Conservation (phyloP, 768 basidiomycete species). For the Cyclocybe aegerita region DNA sequence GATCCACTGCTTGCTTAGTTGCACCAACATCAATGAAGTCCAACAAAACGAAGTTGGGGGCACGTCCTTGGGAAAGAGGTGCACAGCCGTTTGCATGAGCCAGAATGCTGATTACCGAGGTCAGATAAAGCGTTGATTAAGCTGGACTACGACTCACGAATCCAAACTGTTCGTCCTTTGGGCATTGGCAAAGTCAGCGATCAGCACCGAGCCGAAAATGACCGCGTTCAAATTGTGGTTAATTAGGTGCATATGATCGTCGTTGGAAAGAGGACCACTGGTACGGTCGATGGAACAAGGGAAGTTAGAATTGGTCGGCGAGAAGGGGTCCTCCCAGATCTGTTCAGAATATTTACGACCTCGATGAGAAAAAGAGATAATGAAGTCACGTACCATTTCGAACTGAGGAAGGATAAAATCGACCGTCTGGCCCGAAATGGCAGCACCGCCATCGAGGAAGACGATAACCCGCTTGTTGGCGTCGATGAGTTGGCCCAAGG, state of each 20-base stretch:
- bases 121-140: not conserved
- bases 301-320: slow-evolving; percentile 46
- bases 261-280: slow-evolving; percentile 43
- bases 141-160: slow-evolving; percentile 28
- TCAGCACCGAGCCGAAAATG: slow-evolving; percentile 33
- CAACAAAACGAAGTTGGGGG: slow-evolving; percentile 52
- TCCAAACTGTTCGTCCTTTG: slow-evolving; percentile 35
- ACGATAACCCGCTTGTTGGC: slow-evolving; percentile 58
- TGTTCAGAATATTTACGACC: slow-evolving; percentile 10
- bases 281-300: slow-evolving; percentile 56
- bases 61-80: slow-evolving; percentile 39
- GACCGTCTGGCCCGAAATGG: slow-evolving; percentile 29
- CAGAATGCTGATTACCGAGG: slow-evolving; percentile 27
- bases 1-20: slow-evolving; percentile 39
- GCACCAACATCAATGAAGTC: slow-evolving; percentile 53
- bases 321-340: slow-evolving; percentile 63
- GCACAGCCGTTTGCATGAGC: slow-evolving; percentile 44
- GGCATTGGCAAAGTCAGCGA: slow-evolving; percentile 36
- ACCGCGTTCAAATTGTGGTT: slow-evolving; percentile 57
- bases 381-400: slow-evolving; percentile 37
- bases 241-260: slow-evolving; percentile 57
- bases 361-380: not conserved
- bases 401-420: slow-evolving; percentile 59
- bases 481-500: slow-evolving; percentile 59
- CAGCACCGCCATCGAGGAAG: slow-evolving; percentile 55